These are phyloP conservation scores for Bisporella sp. DNA, from an alignment of 2,329 filamentous ascomycete genomes.

Conservation along the genomic window DNA sequence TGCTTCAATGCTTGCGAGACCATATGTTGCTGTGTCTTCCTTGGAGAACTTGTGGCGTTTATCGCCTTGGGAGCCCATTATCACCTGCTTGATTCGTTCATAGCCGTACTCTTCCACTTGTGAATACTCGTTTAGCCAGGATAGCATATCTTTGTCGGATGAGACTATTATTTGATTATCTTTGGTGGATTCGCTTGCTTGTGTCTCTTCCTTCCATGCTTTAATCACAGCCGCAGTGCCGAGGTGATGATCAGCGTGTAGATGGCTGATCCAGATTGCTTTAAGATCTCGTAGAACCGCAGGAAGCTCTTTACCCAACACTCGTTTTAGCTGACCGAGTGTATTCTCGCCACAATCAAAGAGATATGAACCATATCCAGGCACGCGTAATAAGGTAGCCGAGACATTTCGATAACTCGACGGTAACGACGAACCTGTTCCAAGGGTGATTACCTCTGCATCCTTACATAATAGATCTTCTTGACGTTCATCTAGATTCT, in stretches of 20 bases:
- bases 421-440: conserved; percentile 83
- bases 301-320: conserved; percentile 59
- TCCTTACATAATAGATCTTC: conserved; percentile 66
- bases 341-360: conserved; percentile 93
- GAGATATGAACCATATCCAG: conserved; percentile 79
- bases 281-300: conserved; percentile 73
- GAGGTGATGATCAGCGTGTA: conserved; percentile 94
- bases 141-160: conserved; percentile 63
- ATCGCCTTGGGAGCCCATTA: conserved; percentile 7
- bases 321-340: conserved; percentile 74
- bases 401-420: conserved; percentile 96
- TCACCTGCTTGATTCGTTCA: conserved; percentile 32
- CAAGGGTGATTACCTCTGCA: conserved; percentile 77
- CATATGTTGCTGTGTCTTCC: conserved; percentile 42
- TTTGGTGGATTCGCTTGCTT: conserved; percentile 32
- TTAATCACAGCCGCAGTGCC: conserved; percentile 75
- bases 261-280: conserved; percentile 86
- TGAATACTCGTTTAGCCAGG: conserved; percentile 74
- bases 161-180: conserved; percentile 53
- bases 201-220: conserved; percentile 61
- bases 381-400: conserved; percentile 75
- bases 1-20: conserved; percentile 60
- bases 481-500: conserved; percentile 43
- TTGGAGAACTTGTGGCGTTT: conserved; percentile 29
- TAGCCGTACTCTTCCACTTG: conserved; percentile 72